These are phyloP conservation scores for Panicum hallii DNA, from an alignment of 202 grass and related monocot genomes.

Conservation along the genomic window DNA sequence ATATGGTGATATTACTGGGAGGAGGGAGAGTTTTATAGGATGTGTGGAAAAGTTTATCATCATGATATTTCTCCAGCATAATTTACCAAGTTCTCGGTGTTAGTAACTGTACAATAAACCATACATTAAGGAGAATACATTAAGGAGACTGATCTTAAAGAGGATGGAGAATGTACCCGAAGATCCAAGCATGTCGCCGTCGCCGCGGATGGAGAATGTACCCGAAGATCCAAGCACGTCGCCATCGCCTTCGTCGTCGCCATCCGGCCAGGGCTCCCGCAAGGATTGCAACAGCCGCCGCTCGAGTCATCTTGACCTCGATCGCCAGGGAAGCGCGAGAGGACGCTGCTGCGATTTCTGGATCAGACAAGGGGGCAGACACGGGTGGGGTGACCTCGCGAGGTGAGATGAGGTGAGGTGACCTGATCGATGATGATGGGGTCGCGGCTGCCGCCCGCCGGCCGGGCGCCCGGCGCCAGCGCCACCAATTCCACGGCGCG, in stretches of 20 bases:
- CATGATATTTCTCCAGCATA: no score
- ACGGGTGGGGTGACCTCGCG: not conserved
- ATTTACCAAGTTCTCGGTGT: no score
- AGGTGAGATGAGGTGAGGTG: not conserved
- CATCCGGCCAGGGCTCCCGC: slow-evolving; percentile 5
- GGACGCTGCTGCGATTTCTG: not conserved
- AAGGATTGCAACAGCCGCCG: slow-evolving; percentile 36
- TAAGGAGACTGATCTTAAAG: not conserved
- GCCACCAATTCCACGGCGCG: not conserved
- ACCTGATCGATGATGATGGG: not conserved
- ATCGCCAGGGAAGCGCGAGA: not conserved
- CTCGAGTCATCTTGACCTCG: not conserved
- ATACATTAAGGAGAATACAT: no score
- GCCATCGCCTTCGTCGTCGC: slow-evolving; percentile 8
- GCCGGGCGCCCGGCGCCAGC: not conserved
- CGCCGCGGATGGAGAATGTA: not conserved
- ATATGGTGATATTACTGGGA: no score
- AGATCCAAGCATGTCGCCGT: slow-evolving; percentile 6
- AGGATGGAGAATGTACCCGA: not conserved
- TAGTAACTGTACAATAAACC: no score
- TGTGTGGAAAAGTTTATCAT: no score
- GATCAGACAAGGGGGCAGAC: not conserved
- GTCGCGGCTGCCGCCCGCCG: not conserved
- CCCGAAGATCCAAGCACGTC: not conserved
- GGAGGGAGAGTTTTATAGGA: no score